Percentiles rank a stretch among this genome's conserved stretches.
Conservation (phyloP, 768 basidiomycete species). For the Termitomyces sp. region DNA sequence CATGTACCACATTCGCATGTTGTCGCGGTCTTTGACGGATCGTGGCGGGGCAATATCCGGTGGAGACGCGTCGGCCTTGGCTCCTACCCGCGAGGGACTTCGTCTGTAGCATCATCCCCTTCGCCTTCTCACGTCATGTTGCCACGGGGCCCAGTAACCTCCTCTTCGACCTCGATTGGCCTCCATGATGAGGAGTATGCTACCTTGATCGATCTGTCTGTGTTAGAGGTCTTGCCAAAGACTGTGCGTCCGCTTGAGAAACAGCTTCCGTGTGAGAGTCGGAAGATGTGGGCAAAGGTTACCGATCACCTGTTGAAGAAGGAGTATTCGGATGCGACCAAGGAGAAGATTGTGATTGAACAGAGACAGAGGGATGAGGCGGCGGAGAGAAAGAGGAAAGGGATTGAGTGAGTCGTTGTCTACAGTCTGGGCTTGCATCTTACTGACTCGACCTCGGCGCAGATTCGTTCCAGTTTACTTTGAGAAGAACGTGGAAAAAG, state of each 20-base stretch:
- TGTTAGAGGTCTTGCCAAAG: constrained; percentile 76
- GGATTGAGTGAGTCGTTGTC: constrained; percentile 58
- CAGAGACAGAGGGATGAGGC: constrained; percentile 90
- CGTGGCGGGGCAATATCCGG: constrained; percentile 79
- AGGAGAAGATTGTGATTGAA: constrained; percentile 88
- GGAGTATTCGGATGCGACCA: constrained; percentile 89
- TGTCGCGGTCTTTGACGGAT: constrained; percentile 83
- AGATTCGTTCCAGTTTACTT: constrained; percentile 80
- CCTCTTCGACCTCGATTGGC: constrained; percentile 39
- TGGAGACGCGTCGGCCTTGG: constrained; percentile 63
- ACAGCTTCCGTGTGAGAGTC: constrained; percentile 79
- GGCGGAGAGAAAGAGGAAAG: constrained; percentile 80
- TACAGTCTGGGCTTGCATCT: neutral
- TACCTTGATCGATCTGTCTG: constrained; percentile 73
- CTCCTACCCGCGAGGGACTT: constrained; percentile 36
- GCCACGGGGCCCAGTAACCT: constrained; percentile 28
- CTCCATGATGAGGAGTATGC: constrained; percentile 51
- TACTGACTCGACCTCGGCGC: neutral
- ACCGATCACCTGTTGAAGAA: constrained; percentile 73
- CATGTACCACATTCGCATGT: constrained; percentile 80
- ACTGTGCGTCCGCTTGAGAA: constrained; percentile 73
- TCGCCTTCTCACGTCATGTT: constrained; percentile 41
- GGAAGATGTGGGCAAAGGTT: constrained; percentile 84
- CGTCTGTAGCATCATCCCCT: constrained; percentile 44
- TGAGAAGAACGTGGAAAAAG: constrained; percentile 60